Base-by-base conservation (phyloP, 768 basidiomycete species). In the Boletus rubescentipes region DNA sequence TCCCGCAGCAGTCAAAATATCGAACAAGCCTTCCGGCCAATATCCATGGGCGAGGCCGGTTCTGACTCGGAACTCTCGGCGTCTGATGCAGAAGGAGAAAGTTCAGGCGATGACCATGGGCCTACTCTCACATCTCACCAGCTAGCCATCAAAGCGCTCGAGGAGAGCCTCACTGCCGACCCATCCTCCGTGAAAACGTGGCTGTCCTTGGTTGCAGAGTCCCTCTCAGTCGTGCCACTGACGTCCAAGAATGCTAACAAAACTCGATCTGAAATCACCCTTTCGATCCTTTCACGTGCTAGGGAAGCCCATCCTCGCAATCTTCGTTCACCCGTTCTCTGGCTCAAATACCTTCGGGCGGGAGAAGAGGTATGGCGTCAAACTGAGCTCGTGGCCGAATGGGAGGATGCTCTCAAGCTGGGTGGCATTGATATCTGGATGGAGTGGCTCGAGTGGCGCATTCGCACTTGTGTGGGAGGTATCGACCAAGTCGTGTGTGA, bases 371-470 rank as follows among this genome's bases (percentile, higher is more conserved):
- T 87, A 16, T 91, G 89, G 89, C 66, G 78, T 21, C 75, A 75
- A 51, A 74, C 73, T 39, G 82, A 82, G 67, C 61, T 86, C 16
- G 49, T 63, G 21, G 72, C 73, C 4, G 87, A 91, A 60, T 93
- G 91, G 91, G 85, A 89, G 50, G 74, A 77, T 18, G 83, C 86
- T 3, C 66, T 91, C 57, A 61, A 68, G 46, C 60, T 79, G 5
- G 77, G 80, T 29, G 80, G 77, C 34, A 67, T 77, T 26, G 80
- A 84, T 35, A 75, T 92, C 23, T 87, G 84, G 81, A 79, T 91
- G 72, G 86, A 86, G 59, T 93, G 90, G 89, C 63, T 92, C 3
- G 86, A 88, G 58, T 91, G 88, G 88, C 77, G 79, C 53, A 80
- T 89, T 32, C 73, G 83, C 38, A 77, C 61, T 35, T 72, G 72